Base-by-base conservation (phyloP, 163 green algal genomes). In the Chlamydomonas reinhardtii region DNA sequence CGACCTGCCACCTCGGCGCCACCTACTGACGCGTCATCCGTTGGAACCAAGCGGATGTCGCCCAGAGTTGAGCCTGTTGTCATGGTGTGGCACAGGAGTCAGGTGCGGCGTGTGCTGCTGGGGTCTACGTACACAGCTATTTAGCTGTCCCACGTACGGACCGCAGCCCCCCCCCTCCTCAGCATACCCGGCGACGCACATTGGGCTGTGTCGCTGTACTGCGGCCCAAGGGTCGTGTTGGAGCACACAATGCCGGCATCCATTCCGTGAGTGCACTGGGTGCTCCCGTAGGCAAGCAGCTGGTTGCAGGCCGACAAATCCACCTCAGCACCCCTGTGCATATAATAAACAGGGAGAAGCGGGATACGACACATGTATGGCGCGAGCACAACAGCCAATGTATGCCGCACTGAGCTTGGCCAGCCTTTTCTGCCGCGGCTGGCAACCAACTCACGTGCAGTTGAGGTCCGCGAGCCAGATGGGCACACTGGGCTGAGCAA, bases 191-290 rank as follows among this genome's bases (percentile, higher is more conserved):
- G 39, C 39, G 39, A 29, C 27, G 16, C 24, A 52, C 37, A 34
- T 22, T 74, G 31, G 14, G 20, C 29, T 56, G 20, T 74, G 68
- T 74, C n/a, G n/a, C 39, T 54, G 19, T 43, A 35, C 29, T 4
- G 31, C 22, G 76, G 29, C 4, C 61, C 8, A 35, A 62, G 59
- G 35, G 32, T 24, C 32, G 2, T 15, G 62, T 64, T 65, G n/a
- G 39, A 83, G 37, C 76, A 83, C 0, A 43, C 54, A 15, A 74
- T 64, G 0, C 76, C 76, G 0, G 76, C 76, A 62, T 73, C 76
- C 76, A 64, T 74, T 27, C 61, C 76, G 37, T 73, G 76, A 0
- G 76, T 83, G 64, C 76, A 83, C 5, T 68, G 59, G 29, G 71
- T 54, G 43, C 22, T 25, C 6, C 59, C 59, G 4, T 59, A 20